Evolutionary conservation across 164 flowering plant species (phyloP).

Genomic region (Macadamia tetraphylla): DNA sequence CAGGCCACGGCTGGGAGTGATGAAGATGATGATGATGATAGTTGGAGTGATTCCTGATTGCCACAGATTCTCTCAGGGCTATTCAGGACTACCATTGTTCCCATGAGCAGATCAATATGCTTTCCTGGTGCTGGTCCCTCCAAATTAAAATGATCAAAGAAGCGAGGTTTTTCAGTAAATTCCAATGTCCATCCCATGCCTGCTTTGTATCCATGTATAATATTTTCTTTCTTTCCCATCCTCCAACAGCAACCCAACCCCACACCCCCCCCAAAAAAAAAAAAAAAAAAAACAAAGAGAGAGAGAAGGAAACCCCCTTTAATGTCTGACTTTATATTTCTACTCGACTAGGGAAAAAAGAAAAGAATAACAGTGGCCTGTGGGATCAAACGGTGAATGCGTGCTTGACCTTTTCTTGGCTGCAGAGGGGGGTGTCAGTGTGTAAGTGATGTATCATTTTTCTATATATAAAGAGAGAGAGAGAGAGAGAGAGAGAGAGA

Average conservation of each 20-base stretch:
- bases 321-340: too few relatives aligned
- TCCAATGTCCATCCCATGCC: not conserved
- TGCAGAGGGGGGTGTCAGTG: not conserved
- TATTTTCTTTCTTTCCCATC: not conserved
- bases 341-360: too few relatives aligned
- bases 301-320: too few relatives aligned
- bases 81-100: not conserved
- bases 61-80: not conserved
- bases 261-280: too few relatives aligned
- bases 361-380: not conserved
- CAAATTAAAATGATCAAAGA: slow-evolving; percentile 2
- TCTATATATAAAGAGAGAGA: not conserved
- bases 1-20: slow-evolving; percentile 91
- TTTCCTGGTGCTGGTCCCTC: not conserved
- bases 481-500: too few relatives aligned
- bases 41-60: slow-evolving; percentile 76
- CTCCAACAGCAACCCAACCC: too few relatives aligned
- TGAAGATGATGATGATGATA: slow-evolving; percentile 72
- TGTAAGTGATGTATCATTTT: slow-evolving; percentile 2
- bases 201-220: slow-evolving; percentile 8
- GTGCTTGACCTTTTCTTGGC: slow-evolving; percentile 5
- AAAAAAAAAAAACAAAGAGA: too few relatives aligned
- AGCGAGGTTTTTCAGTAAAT: not conserved
- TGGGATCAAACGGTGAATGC: slow-evolving; percentile 16
- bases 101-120: not conserved